These are phyloP conservation scores for Colletotrichum tamarilloi DNA, from an alignment of 2,329 filamentous ascomycete species.

Conservation along the genomic window DNA sequence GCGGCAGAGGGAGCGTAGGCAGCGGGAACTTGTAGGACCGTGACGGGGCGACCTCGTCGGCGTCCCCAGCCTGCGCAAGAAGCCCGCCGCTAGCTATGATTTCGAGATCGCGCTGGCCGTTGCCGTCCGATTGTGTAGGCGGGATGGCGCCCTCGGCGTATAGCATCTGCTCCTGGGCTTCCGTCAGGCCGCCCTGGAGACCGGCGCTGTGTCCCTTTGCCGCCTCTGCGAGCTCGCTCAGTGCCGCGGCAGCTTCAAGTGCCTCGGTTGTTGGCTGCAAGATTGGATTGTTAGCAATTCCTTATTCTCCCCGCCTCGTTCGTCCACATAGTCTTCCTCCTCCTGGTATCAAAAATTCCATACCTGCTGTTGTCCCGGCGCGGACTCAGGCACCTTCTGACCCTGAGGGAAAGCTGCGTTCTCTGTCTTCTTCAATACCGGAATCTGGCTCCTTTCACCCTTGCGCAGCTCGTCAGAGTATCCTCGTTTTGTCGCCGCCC, in stretches of 20 bases:
- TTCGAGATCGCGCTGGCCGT: conserved; percentile 42
- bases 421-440: conserved; percentile 9
- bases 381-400: conserved; percentile 1
- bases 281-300: conserved; percentile 2
- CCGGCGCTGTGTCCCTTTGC: conserved; percentile 6
- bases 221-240: conserved; percentile 24
- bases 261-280: conserved; percentile 16
- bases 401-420: neutral
- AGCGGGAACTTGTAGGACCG: conserved; percentile 81
- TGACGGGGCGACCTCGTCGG: conserved; percentile 28
- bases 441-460: conserved; percentile 1
- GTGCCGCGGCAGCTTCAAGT: conserved; percentile 23
- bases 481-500: conserved; percentile 39
- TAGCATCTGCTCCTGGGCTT: conserved; percentile 56
- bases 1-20: conserved; percentile 74
- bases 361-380: conserved; percentile 17
- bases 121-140: conserved; percentile 38
- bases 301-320: neutral
- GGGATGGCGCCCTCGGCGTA: conserved; percentile 56
- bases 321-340: neutral
- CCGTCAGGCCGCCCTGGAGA: conserved; percentile 49
- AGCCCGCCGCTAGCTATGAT: conserved; percentile 45
- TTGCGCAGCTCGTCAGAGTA: conserved; percentile 41
- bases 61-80: conserved; percentile 43
- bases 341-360: neutral